Conservation (phyloP, 2,329 filamentous ascomycete species). For the Xenosphaeropsis pyriputrescens region DNA sequence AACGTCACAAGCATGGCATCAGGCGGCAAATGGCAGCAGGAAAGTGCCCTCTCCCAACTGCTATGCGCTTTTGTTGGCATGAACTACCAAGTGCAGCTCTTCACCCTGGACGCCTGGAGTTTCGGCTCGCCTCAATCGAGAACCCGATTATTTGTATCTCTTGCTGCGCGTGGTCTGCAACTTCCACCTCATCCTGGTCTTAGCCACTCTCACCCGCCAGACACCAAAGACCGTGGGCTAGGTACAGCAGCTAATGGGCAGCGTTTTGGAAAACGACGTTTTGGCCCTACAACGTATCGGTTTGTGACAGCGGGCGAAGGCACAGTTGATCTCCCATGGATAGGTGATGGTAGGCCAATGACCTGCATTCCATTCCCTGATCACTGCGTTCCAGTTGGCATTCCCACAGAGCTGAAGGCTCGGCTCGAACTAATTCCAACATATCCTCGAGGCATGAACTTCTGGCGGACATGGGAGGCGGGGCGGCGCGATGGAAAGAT, state of each 20-base stretch:
- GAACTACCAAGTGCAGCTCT: slow-evolving; percentile 61
- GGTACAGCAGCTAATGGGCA: slow-evolving; percentile 46
- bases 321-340: slow-evolving; percentile 42
- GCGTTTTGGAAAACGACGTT: slow-evolving; percentile 37
- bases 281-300: slow-evolving; percentile 41
- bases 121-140: slow-evolving; percentile 53
- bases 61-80: slow-evolving; percentile 60
- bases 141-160: slow-evolving; percentile 53
- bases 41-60: slow-evolving; percentile 60
- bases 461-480: slow-evolving; percentile 28
- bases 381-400: slow-evolving; percentile 36
- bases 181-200: slow-evolving; percentile 39
- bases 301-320: slow-evolving; percentile 38
- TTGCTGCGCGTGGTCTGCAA: slow-evolving; percentile 49
- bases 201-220: slow-evolving; percentile 46
- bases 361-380: slow-evolving; percentile 53
- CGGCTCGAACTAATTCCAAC: slow-evolving; percentile 45
- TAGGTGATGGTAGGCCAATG: slow-evolving; percentile 45
- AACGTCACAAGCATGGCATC: slow-evolving; percentile 56
- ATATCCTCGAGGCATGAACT: slow-evolving; percentile 37
- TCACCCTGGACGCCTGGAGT: slow-evolving; percentile 54
- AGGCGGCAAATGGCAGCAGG: slow-evolving; percentile 24
- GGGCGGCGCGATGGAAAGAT: slow-evolving; percentile 5
- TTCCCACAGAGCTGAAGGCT: slow-evolving; percentile 22
- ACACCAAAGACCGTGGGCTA: slow-evolving; percentile 22